Base-by-base conservation (phyloP, 2,329 filamentous ascomycete genomes). In the Aspergillus viridinutans region DNA sequence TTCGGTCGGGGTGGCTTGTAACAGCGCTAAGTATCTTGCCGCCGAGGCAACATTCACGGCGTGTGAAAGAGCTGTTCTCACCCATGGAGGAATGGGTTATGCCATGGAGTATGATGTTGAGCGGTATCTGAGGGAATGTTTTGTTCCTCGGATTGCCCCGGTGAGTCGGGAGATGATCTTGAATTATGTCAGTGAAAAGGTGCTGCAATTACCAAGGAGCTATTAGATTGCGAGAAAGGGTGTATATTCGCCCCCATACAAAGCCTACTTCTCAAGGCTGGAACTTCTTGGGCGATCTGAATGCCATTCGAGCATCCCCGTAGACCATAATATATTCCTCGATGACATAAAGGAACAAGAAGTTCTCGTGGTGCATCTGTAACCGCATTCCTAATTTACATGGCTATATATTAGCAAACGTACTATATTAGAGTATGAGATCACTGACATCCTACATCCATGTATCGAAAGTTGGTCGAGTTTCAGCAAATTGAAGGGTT, bases 21-120 rank as follows among this genome's bases (percentile, higher is more conserved):
- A 90, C 71, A 86, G 83, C 61, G 87, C 86, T 40, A 90, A 91
- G 72, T 90, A 89, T 58, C 58, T 78, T 29, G 84, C 84, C 9
- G 84, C 83, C 0, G 84, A 86, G 62, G 83, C 84, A 0, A 82
- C 83, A 0, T 86, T 85, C 63, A 81, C 74, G 2, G 83, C 83
- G 0, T 86, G 83, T 64, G 84, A 86, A 62, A 71, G 81, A 32
- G 81, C 82, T 1, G 74, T 85, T 6, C 69, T 86, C 60, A 76
- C 78, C 2, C 82, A 84, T 66, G 83, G 84, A 28, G 84, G 84
- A 0, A 86, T 86, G 83, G 83, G 83, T 0, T 86, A 86, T 71
- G 83, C 83, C 6, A 79, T 82, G 58, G 84, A 86, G 63, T 86
- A 85, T 63, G 80, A 86, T 67, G 84, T 86, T 0, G 83, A 86